Evolutionary conservation across 2,329 filamentous ascomycete species (phyloP).

Genomic region (Arachnopeziza araneosa): DNA sequence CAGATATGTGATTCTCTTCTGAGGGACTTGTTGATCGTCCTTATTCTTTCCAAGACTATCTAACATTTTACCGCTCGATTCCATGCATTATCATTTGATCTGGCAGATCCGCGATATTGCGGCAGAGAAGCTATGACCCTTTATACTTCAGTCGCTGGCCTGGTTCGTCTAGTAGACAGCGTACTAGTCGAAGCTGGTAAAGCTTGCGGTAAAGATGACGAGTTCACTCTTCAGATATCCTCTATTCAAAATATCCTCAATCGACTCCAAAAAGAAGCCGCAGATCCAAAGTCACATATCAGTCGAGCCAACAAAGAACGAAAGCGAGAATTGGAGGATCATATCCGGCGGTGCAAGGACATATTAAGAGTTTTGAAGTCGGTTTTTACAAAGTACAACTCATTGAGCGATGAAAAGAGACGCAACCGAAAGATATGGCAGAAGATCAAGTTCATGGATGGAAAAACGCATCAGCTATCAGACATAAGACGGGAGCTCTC

Average conservation of each 20-base stretch:
- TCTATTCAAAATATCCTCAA: constrained; percentile 47
- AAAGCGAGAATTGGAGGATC: constrained; percentile 8
- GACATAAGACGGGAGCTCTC: constrained; percentile 11
- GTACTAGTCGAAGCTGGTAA: constrained; percentile 7
- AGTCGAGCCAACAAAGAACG: constrained; percentile 27
- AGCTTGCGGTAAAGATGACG: constrained; percentile 40
- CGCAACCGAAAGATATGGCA: constrained; percentile 11
- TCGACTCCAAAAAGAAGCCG: constrained; percentile 48
- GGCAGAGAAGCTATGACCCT: neutral
- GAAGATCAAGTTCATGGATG: constrained; percentile 14
- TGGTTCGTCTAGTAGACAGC: neutral
- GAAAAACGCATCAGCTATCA: constrained; percentile 11
- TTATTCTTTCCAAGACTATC: neutral
- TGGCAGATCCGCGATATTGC: neutral
- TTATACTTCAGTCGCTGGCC: neutral
- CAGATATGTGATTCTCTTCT: neutral
- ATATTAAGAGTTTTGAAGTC: constrained; percentile 8
- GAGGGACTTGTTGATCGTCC: neutral
- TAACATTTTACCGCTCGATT: neutral
- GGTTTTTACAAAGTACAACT: constrained; percentile 15
- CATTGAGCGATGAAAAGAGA: constrained; percentile 9
- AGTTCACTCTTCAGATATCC: constrained; percentile 43
- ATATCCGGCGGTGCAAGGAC: constrained; percentile 5
- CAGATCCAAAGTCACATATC: constrained; percentile 48
- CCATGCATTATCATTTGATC: neutral